Percentiles rank a stretch among this genome's conserved stretches.
phyloP scores from a whole-genome alignment of 331 rosid genomes.

The Prunus yedoensis region DNA sequence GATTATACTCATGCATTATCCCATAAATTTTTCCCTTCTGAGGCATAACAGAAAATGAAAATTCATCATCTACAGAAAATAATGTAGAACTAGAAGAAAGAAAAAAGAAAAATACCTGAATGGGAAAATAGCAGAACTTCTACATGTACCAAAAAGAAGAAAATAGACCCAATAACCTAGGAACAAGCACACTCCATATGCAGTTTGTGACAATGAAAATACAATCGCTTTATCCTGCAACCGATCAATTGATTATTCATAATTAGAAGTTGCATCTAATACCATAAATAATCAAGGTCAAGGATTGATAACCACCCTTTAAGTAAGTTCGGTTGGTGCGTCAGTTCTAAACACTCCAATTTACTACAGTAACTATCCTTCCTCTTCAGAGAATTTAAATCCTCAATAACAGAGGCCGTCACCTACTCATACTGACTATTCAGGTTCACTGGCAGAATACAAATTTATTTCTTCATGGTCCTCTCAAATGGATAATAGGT shows the following conservation, averaged over 20 bases:
- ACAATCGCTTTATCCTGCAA: constrained; percentile 80
- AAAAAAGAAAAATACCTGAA: constrained; percentile 54
- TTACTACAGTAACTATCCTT: not conserved
- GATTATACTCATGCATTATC: not conserved
- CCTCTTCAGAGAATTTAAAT: not conserved
- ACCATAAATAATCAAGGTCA: constrained; percentile 9
- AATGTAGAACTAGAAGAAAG: constrained; percentile 7
- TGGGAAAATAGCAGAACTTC: constrained; percentile 62
- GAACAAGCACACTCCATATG: constrained; percentile 84
- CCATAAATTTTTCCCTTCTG: not conserved
- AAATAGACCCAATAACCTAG: constrained; percentile 89
- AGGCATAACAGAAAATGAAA: not conserved
- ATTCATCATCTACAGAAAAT: constrained; percentile 3
- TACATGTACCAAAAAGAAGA: constrained; percentile 42
- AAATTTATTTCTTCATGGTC: not conserved
- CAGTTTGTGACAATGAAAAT: constrained; percentile 79
- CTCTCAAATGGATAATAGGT: not conserved
- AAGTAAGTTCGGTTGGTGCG: not conserved
- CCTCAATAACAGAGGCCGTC: not conserved
- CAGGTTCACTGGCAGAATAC: not conserved
- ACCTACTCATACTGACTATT: not conserved
- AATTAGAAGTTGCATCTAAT: constrained; percentile 30
- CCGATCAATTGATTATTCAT: constrained; percentile 23
- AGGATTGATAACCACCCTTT: not conserved
- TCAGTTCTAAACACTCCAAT: not conserved